A percentile compares a stretch with the other conserved stretches of the same genome.
These are phyloP conservation scores for Solanum hybrid DNA, from an alignment of 305 asterid species.

Conservation along the genomic window DNA sequence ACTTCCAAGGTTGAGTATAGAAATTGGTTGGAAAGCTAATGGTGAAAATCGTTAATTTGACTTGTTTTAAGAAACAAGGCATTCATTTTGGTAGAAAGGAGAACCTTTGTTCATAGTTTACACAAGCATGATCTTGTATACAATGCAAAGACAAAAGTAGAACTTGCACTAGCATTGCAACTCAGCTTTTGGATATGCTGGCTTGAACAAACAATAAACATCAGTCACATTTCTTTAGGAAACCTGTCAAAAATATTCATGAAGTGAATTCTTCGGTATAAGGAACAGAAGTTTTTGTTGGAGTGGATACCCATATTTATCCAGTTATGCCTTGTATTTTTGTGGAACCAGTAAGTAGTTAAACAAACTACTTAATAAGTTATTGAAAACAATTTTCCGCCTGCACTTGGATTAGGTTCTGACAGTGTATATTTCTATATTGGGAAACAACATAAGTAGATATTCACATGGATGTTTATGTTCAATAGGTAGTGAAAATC, in stretches of 20 bases:
- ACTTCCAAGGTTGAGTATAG: neutral
- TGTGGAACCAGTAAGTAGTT: neutral
- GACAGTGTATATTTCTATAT: neutral
- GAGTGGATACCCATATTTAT: neutral
- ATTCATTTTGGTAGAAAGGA: neutral
- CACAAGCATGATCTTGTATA: neutral
- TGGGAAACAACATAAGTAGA: neutral
- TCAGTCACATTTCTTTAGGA: neutral
- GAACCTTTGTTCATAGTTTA: neutral
- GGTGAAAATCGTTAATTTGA: neutral
- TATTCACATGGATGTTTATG: neutral
- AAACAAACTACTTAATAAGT: neutral
- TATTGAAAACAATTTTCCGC: neutral
- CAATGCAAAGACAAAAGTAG: neutral
- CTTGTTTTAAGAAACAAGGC: neutral
- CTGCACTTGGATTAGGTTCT: neutral
- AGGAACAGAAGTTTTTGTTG: neutral
- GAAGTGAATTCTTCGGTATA: neutral
- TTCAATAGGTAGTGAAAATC: neutral
- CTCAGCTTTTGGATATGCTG: neutral
- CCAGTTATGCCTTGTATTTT: neutral
- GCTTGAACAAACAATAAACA: neutral
- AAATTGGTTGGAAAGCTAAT: neutral
- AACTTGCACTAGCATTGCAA: neutral
- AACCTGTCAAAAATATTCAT: neutral